phyloP scores from a whole-genome alignment of 192 early-diverging fungal genomes.

The Lobulomyces angularis region DNA sequence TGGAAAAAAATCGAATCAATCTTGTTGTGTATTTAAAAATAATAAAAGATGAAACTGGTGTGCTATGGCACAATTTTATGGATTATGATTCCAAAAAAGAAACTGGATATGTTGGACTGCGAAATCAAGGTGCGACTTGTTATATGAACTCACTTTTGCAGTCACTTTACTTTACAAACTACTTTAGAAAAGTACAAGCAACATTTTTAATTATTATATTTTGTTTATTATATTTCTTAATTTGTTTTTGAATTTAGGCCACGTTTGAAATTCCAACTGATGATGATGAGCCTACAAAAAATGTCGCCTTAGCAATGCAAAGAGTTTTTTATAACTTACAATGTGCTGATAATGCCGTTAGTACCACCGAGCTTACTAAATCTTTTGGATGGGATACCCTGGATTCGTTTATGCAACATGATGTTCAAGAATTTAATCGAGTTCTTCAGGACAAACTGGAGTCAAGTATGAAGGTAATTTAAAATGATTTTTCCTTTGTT shows the following conservation, averaged over 20 bases:
- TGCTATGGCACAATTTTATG: constrained; percentile 88
- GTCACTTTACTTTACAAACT: constrained; percentile 85
- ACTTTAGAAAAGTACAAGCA: constrained; percentile 84
- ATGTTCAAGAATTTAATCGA: constrained; percentile 97
- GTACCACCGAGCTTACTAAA: constrained; percentile 90
- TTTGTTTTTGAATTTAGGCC: too few species aligned
- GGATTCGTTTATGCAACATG: constrained; percentile 95
- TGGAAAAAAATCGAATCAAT: constrained; percentile 49
- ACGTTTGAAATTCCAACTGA: constrained; percentile 88
- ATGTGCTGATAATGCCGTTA: constrained; percentile 54
- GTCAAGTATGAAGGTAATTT: constrained; percentile 82
- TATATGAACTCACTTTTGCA: constrained; percentile 99
- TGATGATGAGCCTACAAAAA: constrained; percentile 75
- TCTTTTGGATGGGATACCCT: constrained; percentile 97
- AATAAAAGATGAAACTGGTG: constrained; percentile 76
- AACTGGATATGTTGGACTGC: constrained; percentile 86
- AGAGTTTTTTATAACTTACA: constrained; percentile 89
- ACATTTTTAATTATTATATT: too few species aligned
- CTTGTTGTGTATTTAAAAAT: constrained; percentile 64
- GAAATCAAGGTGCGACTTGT: constrained; percentile 96
- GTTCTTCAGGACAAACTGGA: constrained; percentile 95
- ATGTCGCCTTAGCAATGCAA: constrained; percentile 81
- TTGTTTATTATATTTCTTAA: too few species aligned
- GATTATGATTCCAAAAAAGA: constrained; percentile 84
- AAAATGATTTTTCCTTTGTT: not conserved